Base-by-base conservation (phyloP, 202 grass and related monocot genomes). In the Digitaria exilis region DNA sequence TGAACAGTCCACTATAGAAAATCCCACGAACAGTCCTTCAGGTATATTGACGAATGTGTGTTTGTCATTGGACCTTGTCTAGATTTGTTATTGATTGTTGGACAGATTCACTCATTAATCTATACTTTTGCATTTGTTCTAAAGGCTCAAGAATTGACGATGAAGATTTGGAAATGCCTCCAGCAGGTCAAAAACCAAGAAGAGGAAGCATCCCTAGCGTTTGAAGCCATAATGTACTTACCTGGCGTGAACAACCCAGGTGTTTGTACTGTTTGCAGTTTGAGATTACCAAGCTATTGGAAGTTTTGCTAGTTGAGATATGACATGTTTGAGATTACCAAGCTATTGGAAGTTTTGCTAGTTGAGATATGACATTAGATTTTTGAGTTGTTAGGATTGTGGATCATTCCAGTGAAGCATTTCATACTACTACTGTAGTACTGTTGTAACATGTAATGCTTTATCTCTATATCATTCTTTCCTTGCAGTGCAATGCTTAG, bases 81-180 rank as follows among this genome's bases (percentile, higher is more conserved):
- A 66, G 22, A 65, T 45, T 42, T 65, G 1, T 21, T 56, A 37
- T 52, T 60, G 51, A 55, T 39, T 56, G 67, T 24, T 74, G 43
- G 37, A 25, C 44, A 77, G 26, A 37, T 69, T 79, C 5, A 39
- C 71, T 73, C 18, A 65, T 52, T 54, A 49, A 19, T 45, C 77
- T 30, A 57, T 43, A 54, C 44, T 73, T 42, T 64, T 83, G 30
- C 15, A 34, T 43, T 73, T 73, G 45, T 77, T 70, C 22, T 88
- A 68, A 21, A 86, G 85, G 35, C 78, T 67, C 56, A 89, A 86
- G 39, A 69, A 21, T 79, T 15, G 73, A 70, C 0, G 42, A 81
- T 79, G 80, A 83, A 80, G 92, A 87, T 87, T 72, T 98, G 70
- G 93, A 98, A 91, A 98, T 98, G 82, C 85, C 28, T 88, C 69